Conservation (phyloP, 352 stramenopile genomes). For the Peronosclerospora sorghi region DNA sequence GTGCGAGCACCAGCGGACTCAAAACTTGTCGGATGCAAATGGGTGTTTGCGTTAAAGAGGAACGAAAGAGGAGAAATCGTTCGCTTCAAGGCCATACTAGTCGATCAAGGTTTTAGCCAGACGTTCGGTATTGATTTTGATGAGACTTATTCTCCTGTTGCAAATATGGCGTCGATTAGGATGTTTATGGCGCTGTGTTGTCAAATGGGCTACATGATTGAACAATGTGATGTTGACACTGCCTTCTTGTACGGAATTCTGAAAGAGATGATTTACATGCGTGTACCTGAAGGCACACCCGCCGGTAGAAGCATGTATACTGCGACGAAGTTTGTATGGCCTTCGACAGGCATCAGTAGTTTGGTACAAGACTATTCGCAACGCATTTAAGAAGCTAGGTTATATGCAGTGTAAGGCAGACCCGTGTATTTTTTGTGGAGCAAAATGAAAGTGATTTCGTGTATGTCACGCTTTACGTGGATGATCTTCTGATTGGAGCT, state of each 20-base stretch:
- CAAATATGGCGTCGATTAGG: slow-evolving; percentile 10
- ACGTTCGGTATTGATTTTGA: slow-evolving; percentile 10
- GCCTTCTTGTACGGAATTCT: slow-evolving; percentile 26
- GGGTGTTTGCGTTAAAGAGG: slow-evolving; percentile 15
- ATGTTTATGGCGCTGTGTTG: slow-evolving; percentile 17
- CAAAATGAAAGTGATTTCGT: background rate
- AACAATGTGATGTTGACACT: slow-evolving; percentile 21
- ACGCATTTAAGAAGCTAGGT: background rate
- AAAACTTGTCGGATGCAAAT: slow-evolving; percentile 17
- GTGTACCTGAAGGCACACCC: slow-evolving; percentile 2
- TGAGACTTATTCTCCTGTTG: slow-evolving; percentile 20
- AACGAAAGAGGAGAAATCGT: slow-evolving; percentile 11
- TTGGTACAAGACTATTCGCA: slow-evolving; percentile 21
- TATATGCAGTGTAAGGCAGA: slow-evolving; percentile 3
- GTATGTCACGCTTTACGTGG: slow-evolving; percentile 7
- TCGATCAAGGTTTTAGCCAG: slow-evolving; percentile 15
- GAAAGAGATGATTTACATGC: slow-evolving; percentile 21
- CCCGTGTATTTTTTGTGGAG: slow-evolving; percentile 4
- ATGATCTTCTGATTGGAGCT: slow-evolving; percentile 6
- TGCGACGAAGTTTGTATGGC: slow-evolving; percentile 22
- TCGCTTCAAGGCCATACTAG: slow-evolving; percentile 18
- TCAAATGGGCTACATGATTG: slow-evolving; percentile 3
- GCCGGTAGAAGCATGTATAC: slow-evolving; percentile 9
- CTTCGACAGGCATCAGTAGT: slow-evolving; percentile 20
- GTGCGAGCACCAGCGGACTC: background rate